phyloP scores from a whole-genome alignment of 352 stramenopile genomes.

The Phytophthora citricola region DNA sequence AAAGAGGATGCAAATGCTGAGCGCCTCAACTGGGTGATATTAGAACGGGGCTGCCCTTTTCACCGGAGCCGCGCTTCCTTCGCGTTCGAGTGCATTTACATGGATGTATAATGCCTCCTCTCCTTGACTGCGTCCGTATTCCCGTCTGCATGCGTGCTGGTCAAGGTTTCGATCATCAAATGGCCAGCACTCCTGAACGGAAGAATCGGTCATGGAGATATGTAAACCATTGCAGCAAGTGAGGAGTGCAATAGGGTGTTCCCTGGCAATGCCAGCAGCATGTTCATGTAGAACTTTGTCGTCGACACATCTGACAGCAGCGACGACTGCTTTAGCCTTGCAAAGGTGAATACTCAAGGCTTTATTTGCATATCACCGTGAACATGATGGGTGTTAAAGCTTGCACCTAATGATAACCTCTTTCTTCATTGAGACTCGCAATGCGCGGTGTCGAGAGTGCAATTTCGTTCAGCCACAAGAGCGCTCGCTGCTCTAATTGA shows the following conservation, averaged over 20 bases:
- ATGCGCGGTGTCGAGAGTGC: too few species aligned
- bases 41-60: slow-evolving; percentile 10
- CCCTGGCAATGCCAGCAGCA: not conserved
- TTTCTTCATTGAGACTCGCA: too few species aligned
- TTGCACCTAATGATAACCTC: too few species aligned
- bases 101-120: not conserved
- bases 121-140: slow-evolving; percentile 1
- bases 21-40: slow-evolving; percentile 30
- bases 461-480: too few species aligned
- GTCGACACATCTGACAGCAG: too few species aligned
- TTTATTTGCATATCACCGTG: too few species aligned
- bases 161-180: slow-evolving; percentile 20
- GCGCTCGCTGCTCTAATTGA: too few species aligned
- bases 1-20: slow-evolving; percentile 8
- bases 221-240: not conserved
- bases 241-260: not conserved
- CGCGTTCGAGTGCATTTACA: slow-evolving; percentile 16
- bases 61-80: slow-evolving; percentile 10
- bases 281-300: too few species aligned
- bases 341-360: too few species aligned
- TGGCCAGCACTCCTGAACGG: slow-evolving; percentile 2
- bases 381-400: too few species aligned
- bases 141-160: not conserved
- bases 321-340: too few species aligned
- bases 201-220: slow-evolving; percentile 2